Percentiles rank a stretch among this genome's conserved stretches.
Conservation (phyloP, 2,329 filamentous ascomycete genomes). For the Xylaria hypoxylon region DNA sequence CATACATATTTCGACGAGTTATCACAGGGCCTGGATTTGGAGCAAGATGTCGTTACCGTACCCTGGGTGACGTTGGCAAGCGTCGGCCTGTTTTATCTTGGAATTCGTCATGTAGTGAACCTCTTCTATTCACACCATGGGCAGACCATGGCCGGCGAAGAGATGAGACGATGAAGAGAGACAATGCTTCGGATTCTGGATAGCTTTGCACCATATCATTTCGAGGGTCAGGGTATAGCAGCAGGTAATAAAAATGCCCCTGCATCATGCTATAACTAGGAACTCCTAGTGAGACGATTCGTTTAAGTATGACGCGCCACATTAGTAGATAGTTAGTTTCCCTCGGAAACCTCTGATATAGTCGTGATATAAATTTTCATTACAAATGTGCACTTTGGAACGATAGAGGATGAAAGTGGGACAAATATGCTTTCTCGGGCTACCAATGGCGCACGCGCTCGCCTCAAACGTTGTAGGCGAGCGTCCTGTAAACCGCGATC, state of each 20-base stretch:
- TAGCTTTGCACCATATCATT: background rate
- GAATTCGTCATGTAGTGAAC: background rate
- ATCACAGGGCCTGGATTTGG: background rate
- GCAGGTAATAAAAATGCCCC: background rate
- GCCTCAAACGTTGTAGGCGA: conserved; percentile 24
- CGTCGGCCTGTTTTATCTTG: background rate
- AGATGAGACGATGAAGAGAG: background rate
- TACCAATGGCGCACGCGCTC: conserved; percentile 24
- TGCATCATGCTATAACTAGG: background rate
- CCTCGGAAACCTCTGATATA: background rate
- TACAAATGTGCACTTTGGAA: conserved; percentile 3
- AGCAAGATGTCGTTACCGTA: background rate
- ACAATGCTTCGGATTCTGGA: background rate
- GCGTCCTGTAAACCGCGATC: conserved; percentile 14
- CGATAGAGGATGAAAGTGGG: conserved; percentile 12
- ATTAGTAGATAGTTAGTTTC: background rate
- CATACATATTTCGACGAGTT: background rate
- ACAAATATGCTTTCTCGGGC: conserved; percentile 27
- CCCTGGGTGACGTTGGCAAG: background rate
- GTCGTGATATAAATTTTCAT: conserved; percentile 1
- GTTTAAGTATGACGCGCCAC: background rate
- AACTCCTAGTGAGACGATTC: too few relatives aligned
- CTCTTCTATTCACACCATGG: background rate
- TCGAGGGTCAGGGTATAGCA: background rate
- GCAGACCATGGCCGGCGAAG: background rate